Conservation (phyloP, 306 rosid species). For the Vigna unguiculata region DNA sequence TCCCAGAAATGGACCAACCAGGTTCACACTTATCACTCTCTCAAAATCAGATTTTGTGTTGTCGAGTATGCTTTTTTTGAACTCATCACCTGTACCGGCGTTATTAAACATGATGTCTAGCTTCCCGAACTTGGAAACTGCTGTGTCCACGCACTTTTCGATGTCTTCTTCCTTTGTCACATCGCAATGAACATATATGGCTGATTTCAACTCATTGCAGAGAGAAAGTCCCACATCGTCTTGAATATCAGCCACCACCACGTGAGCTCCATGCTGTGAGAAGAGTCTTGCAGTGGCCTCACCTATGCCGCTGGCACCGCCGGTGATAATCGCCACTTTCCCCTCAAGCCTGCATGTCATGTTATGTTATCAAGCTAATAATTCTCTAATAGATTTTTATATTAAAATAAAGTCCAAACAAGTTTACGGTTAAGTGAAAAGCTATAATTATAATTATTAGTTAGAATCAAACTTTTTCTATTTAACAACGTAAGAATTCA, state of each 20-base stretch:
- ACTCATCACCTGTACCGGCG: constrained; percentile 37
- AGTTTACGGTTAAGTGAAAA: too few relatives aligned
- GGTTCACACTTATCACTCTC: constrained; percentile 46
- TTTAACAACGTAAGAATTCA: too few relatives aligned
- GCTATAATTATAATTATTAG: too few relatives aligned
- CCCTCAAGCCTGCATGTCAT: constrained; percentile 58
- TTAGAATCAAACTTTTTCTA: too few relatives aligned
- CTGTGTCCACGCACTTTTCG: constrained; percentile 42
- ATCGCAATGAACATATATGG: constrained; percentile 57
- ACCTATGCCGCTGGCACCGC: constrained; percentile 63
- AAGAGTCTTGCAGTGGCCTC: constrained; percentile 56
- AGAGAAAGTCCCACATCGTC: constrained; percentile 52
- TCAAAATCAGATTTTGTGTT: constrained; percentile 44
- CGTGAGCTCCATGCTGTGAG: constrained; percentile 57
- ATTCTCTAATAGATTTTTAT: background rate
- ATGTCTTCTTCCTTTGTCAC: constrained; percentile 54
- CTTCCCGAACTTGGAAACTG: constrained; percentile 50
- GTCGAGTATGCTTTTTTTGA: constrained; percentile 43
- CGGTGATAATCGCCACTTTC: constrained; percentile 57
- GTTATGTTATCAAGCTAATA: too few relatives aligned
- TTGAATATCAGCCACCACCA: constrained; percentile 56
- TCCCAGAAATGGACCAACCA: constrained; percentile 53
- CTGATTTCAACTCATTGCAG: constrained; percentile 19
- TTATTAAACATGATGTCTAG: constrained; percentile 72
- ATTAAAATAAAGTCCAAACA: too few relatives aligned